These are phyloP conservation scores for Eutrema heterophyllum DNA, from an alignment of 345 rosid species.

Conservation along the genomic window DNA sequence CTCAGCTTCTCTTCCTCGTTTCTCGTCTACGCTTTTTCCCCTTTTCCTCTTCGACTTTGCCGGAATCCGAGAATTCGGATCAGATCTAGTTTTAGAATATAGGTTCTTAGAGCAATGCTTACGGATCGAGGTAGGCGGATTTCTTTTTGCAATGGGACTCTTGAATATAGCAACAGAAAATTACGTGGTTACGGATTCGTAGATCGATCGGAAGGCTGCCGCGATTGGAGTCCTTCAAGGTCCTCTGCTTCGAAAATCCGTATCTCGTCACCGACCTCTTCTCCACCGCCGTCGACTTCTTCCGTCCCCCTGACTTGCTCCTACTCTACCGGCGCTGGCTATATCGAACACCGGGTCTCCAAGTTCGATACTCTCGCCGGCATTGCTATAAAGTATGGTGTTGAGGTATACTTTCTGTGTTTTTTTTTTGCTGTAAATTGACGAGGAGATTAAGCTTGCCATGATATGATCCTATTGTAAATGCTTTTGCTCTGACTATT, in stretches of 20 bases:
- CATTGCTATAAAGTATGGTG: constrained; percentile 88
- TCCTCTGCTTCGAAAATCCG: constrained; percentile 11
- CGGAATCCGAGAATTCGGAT: not conserved
- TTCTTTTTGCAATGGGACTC: constrained; percentile 18
- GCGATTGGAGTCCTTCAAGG: constrained; percentile 26
- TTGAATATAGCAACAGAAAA: constrained; percentile 16
- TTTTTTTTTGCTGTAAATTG: not conserved
- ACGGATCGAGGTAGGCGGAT: constrained; percentile 42
- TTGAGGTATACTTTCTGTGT: constrained; percentile 49
- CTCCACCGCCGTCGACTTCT: constrained; percentile 21
- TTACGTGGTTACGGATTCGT: constrained; percentile 22
- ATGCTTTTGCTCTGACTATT: not conserved
- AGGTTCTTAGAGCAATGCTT: constrained; percentile 23
- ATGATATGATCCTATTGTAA: not conserved
- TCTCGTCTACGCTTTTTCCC: not conserved
- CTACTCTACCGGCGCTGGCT: constrained; percentile 29
- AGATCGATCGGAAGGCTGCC: constrained; percentile 15
- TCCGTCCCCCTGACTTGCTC: constrained; percentile 22
- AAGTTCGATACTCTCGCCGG: constrained; percentile 90
- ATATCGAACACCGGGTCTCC: constrained; percentile 65
- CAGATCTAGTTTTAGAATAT: constrained; percentile 7
- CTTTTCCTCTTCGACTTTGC: not conserved
- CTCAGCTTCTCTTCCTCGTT: constrained; percentile 12
- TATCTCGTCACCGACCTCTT: constrained; percentile 25
- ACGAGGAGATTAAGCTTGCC: not conserved